Evolutionary conservation across 148 eudicot species (phyloP).

Genomic region (Heliosperma pusillum): DNA sequence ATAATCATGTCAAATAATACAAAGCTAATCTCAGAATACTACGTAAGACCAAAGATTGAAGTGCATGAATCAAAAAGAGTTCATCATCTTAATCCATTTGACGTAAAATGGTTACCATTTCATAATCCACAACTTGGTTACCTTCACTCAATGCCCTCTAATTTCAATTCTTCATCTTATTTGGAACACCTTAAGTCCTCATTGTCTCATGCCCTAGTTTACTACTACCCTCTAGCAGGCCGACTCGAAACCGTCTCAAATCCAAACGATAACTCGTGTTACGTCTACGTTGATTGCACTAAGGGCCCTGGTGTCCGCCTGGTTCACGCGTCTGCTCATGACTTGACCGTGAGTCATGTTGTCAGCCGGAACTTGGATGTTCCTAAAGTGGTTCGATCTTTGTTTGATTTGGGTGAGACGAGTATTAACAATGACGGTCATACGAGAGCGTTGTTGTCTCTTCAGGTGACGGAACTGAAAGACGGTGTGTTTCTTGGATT

Average conservation of each 20-base stretch:
- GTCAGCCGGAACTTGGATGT: constrained; percentile 10
- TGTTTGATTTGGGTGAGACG: constrained; percentile 28
- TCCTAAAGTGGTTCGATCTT: constrained; percentile 25
- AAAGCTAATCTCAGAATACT: neutral
- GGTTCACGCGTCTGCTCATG: constrained; percentile 34
- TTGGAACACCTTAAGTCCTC: neutral
- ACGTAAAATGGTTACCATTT: neutral
- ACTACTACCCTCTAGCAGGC: constrained; percentile 25
- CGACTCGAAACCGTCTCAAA: neutral
- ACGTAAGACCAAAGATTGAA: neutral
- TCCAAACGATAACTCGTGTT: neutral
- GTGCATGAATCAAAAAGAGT: neutral
- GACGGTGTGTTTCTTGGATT: neutral
- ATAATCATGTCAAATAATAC: neutral
- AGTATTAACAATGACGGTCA: constrained; percentile 42
- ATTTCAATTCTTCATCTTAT: neutral
- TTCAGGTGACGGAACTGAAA: neutral
- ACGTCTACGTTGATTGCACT: constrained; percentile 25
- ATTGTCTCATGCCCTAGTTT: constrained; percentile 16
- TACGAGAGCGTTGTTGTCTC: neutral
- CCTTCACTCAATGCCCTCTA: neutral
- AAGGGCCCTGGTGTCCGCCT: constrained; percentile 45
- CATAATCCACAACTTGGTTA: constrained; percentile 17
- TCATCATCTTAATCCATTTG: constrained; percentile 10
- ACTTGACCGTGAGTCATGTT: constrained; percentile 22